Percentiles rank a stretch among this genome's conserved stretches.
These are phyloP conservation scores for Alloascoidea hylecoeti DNA, from an alignment of 805 yeast genomes.

Conservation along the genomic window DNA sequence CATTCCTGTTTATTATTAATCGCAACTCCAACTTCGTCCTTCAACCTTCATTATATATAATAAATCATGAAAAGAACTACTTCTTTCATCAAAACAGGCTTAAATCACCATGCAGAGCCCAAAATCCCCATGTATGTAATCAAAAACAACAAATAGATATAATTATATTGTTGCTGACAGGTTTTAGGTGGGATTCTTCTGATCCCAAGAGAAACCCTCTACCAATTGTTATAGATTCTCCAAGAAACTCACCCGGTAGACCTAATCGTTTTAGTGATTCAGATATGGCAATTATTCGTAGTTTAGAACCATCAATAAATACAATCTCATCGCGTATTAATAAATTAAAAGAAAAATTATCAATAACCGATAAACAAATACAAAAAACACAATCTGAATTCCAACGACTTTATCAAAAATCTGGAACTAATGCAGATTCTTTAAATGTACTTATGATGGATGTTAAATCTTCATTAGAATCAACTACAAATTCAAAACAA, in stretches of 20 bases:
- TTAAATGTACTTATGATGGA: not conserved
- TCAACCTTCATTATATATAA: too few species aligned
- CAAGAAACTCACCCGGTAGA: not conserved
- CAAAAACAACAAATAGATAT: not conserved
- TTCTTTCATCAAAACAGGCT: not conserved
- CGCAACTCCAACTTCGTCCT: too few species aligned
- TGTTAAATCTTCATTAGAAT: not conserved
- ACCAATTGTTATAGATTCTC: constrained; percentile 8
- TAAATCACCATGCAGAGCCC: not conserved
- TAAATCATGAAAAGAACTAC: too few species aligned
- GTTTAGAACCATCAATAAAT: not conserved
- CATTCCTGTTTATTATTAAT: too few species aligned
- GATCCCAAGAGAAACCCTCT: constrained; percentile 18
- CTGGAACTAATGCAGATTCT: not conserved
- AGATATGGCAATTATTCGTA: too few species aligned
- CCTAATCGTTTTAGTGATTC: not conserved
- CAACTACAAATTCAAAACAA: not conserved
- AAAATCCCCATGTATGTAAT: not conserved
- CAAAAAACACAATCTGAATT: not conserved
- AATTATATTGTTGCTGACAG: not conserved
- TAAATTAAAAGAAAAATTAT: not conserved
- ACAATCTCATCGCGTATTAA: not conserved
- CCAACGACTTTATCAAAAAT: not conserved
- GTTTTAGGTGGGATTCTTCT: constrained; percentile 14
- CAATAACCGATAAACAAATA: not conserved